Evolutionary conservation across 2,329 filamentous ascomycete species (phyloP).

Genomic region (Diplodia mutila): DNA sequence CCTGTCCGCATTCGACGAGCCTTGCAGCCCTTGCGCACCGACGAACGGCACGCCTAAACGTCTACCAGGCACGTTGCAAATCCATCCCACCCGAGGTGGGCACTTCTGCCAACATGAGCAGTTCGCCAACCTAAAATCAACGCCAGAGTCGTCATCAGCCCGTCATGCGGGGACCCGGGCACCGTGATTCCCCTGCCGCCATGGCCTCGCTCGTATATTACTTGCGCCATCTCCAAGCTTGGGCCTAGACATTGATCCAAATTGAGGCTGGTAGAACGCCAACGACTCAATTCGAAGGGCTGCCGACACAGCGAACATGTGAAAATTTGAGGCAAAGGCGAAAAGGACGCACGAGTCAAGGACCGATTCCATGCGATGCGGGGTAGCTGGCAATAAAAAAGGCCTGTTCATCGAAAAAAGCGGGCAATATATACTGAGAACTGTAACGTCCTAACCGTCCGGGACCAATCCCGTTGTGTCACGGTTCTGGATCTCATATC

Average conservation of each 20-base stretch:
- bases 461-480: background rate
- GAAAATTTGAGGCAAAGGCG: background rate
- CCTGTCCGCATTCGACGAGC: background rate
- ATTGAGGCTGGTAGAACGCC: background rate
- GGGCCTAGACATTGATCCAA: background rate
- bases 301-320: background rate
- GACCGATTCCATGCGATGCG: background rate
- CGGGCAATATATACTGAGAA: background rate
- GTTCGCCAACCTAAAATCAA: slow-evolving; percentile 8
- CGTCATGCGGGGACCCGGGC: slow-evolving; percentile 12
- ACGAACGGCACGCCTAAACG: background rate
- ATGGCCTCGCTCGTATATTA: background rate
- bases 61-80: background rate
- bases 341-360: background rate
- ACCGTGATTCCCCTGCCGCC: slow-evolving; percentile 3
- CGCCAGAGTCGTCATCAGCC: slow-evolving; percentile 2
- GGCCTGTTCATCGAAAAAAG: background rate
- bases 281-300: background rate
- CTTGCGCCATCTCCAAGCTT: background rate
- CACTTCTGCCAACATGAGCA: background rate
- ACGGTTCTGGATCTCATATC: background rate
- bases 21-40: background rate
- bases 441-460: background rate
- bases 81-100: background rate
- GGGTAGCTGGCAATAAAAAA: background rate